Percentiles rank a stretch among this genome's conserved stretches.
Evolutionary conservation across 768 basidiomycete genomes (phyloP).

Genomic region (Polyporus arcularius): DNA sequence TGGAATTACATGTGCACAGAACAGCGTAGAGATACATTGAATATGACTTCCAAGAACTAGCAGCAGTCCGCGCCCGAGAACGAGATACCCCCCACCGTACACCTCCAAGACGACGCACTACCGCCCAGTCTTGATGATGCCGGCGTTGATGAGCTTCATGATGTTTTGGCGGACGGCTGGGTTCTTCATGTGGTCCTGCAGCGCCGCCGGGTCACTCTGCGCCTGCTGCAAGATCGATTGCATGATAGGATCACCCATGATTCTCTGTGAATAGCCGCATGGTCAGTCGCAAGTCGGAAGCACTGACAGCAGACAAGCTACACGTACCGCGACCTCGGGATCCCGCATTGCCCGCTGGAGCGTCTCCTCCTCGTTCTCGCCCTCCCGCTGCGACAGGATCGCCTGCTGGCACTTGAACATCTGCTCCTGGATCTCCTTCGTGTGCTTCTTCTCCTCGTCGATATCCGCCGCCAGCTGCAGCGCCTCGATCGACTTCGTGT

Average conservation of each 20-base stretch:
- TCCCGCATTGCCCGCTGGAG: slow-evolving; percentile 94
- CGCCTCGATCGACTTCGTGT: slow-evolving; percentile 83
- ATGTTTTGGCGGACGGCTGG: slow-evolving; percentile 79
- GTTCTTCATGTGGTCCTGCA: slow-evolving; percentile 98
- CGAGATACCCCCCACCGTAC: slow-evolving; percentile 1
- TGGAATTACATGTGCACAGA: slow-evolving; percentile 18
- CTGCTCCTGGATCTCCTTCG: slow-evolving; percentile 78
- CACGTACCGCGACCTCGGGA: slow-evolving; percentile 86
- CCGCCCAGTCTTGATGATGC: slow-evolving; percentile 82
- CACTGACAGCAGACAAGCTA: not conserved
- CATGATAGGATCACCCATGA: slow-evolving; percentile 92
- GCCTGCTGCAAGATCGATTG: slow-evolving; percentile 94
- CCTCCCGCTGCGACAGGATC: slow-evolving; percentile 72
- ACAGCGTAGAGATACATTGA: slow-evolving; percentile 17
- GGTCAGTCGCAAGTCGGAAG: not conserved
- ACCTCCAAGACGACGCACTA: slow-evolving; percentile 34
- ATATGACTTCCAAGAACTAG: slow-evolving; percentile 10
- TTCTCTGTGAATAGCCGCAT: slow-evolving; percentile 45
- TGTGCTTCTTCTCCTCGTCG: slow-evolving; percentile 83
- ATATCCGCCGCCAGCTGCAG: slow-evolving; percentile 74
- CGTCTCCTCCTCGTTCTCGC: slow-evolving; percentile 91
- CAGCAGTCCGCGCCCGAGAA: slow-evolving; percentile 11
- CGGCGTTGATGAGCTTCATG: slow-evolving; percentile 87
- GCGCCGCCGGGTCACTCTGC: slow-evolving; percentile 81
- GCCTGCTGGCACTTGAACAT: slow-evolving; percentile 82